These are phyloP conservation scores for Nelumbo lutea DNA, from an alignment of 164 flowering plant species.

Conservation along the genomic window DNA sequence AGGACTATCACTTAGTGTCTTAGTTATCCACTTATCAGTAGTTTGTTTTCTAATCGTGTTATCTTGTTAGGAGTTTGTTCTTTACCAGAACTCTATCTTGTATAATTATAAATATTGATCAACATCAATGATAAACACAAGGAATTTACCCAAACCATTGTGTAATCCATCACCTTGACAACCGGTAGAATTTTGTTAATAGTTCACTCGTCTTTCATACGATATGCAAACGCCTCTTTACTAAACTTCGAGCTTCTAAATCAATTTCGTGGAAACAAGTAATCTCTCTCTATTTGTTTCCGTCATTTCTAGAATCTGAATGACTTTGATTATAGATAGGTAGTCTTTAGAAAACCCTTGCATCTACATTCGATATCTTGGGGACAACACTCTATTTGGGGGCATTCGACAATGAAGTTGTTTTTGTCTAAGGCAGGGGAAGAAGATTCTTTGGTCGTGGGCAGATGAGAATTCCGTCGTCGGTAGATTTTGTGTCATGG, in stretches of 20 bases:
- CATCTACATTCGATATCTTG: conserved; percentile 35
- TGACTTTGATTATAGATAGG: conserved; percentile 48
- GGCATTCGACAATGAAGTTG: conserved; percentile 40
- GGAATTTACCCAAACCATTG: too few relatives aligned
- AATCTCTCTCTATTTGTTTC: conserved; percentile 15
- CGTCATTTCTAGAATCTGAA: not conserved
- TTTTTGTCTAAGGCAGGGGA: conserved; percentile 57
- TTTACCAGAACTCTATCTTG: too few relatives aligned
- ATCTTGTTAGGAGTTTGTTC: too few relatives aligned
- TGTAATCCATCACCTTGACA: too few relatives aligned
- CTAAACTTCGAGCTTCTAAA: conserved; percentile 35
- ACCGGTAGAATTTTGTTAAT: too few relatives aligned
- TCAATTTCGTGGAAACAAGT: conserved; percentile 59
- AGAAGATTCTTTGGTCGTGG: conserved; percentile 54
- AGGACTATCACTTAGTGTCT: too few relatives aligned
- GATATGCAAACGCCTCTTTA: conserved; percentile 23
- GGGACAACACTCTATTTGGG: conserved; percentile 77
- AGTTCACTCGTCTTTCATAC: conserved; percentile 3
- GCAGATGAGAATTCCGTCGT: conserved; percentile 52
- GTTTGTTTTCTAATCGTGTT: too few relatives aligned
- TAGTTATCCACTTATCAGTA: too few relatives aligned
- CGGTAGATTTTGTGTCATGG: conserved; percentile 31
- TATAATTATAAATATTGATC: too few relatives aligned
- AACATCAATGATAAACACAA: too few relatives aligned
- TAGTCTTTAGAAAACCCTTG: conserved; percentile 70